Conservation (phyloP, 1,139 yeast species). For the Sugiyamaella novakii region DNA sequence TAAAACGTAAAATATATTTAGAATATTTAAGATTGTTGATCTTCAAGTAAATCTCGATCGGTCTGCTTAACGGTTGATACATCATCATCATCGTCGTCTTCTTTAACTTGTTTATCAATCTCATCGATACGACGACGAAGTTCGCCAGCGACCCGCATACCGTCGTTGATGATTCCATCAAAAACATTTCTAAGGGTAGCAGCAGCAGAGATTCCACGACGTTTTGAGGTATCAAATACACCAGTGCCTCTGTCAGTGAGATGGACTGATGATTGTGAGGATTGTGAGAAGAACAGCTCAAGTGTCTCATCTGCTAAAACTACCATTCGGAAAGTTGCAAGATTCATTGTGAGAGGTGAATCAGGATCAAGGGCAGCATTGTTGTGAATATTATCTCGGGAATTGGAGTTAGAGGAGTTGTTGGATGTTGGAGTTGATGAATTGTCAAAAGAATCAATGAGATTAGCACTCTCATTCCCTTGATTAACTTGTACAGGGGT, state of each 20-base stretch:
- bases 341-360: conserved; percentile 70
- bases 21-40: conserved; percentile 16
- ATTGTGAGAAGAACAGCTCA: conserved; percentile 74
- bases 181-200: conserved; percentile 82
- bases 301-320: conserved; percentile 90
- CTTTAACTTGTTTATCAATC: conserved; percentile 33
- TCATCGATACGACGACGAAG: conserved; percentile 86
- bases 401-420: no score
- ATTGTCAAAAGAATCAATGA: conserved; percentile 12
- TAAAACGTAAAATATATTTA: background rate
- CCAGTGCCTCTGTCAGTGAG: conserved; percentile 53
- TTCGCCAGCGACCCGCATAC: conserved; percentile 83
- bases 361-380: conserved; percentile 83
- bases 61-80: conserved; percentile 39
- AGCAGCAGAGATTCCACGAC: conserved; percentile 32
- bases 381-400: conserved; percentile 9
- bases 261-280: conserved; percentile 67
- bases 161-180: conserved; percentile 90
- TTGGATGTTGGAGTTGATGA: background rate
- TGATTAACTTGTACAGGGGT: conserved; percentile 43
- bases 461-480: conserved; percentile 10
- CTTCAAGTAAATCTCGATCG: conserved; percentile 45
- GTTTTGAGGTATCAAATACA: conserved; percentile 29
- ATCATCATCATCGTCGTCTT: conserved; percentile 35
- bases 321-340: conserved; percentile 95